phyloP scores from a whole-genome alignment of 148 eudicot genomes.

The Diospyros kaki region DNA sequence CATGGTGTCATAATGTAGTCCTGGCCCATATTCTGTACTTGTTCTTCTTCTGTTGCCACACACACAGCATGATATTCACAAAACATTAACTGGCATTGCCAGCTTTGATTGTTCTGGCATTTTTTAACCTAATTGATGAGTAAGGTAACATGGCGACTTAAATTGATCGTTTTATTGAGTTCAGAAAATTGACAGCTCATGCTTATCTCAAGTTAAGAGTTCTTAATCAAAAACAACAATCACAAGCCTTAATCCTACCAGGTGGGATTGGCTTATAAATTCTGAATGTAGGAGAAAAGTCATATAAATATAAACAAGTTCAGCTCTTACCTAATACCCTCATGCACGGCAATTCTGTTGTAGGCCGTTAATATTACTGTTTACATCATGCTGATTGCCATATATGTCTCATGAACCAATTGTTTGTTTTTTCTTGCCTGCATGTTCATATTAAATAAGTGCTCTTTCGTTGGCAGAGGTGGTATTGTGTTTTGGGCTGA shows the following conservation, averaged over 20 bases:
- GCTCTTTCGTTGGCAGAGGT: constrained; percentile 54
- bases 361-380: background rate
- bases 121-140: background rate
- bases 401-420: background rate
- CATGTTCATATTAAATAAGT: background rate
- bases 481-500: constrained; percentile 96
- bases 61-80: no score
- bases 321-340: no score
- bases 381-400: background rate
- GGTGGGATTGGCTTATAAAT: background rate
- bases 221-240: background rate
- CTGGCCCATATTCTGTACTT: no score
- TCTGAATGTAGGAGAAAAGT: no score
- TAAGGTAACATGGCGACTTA: background rate
- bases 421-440: background rate
- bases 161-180: background rate
- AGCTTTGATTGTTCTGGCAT: background rate
- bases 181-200: no score
- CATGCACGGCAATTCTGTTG: background rate
- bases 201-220: no score
- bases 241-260: no score
- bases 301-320: no score
- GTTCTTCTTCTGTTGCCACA: no score
- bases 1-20: no score
- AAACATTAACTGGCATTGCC: background rate